These are phyloP conservation scores for Coniochaeta sp. DNA, from an alignment of 2,329 filamentous ascomycete species.

Conservation along the genomic window DNA sequence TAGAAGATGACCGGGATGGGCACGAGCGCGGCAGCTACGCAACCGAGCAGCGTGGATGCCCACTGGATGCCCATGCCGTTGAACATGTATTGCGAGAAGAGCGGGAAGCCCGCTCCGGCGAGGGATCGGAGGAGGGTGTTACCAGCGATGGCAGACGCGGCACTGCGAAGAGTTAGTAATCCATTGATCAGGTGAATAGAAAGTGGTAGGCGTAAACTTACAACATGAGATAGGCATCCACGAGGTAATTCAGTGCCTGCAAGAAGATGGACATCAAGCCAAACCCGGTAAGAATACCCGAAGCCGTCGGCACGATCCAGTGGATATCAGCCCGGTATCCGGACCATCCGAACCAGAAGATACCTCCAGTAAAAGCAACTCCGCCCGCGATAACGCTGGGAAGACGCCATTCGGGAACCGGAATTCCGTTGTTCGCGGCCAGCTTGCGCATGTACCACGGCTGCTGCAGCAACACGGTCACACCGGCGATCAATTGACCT, in stretches of 20 bases:
- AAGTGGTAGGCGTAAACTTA: conserved; percentile 15
- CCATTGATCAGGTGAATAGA: background rate
- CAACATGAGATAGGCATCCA: conserved; percentile 66
- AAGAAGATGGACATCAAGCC: conserved; percentile 80
- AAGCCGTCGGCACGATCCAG: conserved; percentile 57
- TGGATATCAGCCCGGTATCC: conserved; percentile 49
- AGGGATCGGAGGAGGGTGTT: conserved; percentile 76
- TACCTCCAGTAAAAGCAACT: conserved; percentile 51
- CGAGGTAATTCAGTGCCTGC: conserved; percentile 71
- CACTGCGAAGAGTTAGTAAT: conserved; percentile 20
- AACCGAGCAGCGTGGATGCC: conserved; percentile 54
- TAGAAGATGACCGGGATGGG: conserved; percentile 59
- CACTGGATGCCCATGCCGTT: conserved; percentile 54
- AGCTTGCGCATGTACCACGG: conserved; percentile 63
- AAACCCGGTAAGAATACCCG: conserved; percentile 60
- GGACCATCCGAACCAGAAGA: conserved; percentile 76
- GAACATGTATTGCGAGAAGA: conserved; percentile 69
- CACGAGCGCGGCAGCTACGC: conserved; percentile 46
- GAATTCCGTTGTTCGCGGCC: conserved; percentile 56
- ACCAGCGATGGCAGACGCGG: conserved; percentile 74
- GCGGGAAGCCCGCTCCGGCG: conserved; percentile 70
- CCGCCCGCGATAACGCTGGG: conserved; percentile 54
- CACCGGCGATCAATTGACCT: conserved; percentile 62
- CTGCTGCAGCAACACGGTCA: conserved; percentile 54
- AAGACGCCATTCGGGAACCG: conserved; percentile 60